Evolutionary conservation across 352 stramenopile species (phyloP), one percentile per base, ranked within the genome.

Genomic region (Globisporangium okanoganense): DNA sequence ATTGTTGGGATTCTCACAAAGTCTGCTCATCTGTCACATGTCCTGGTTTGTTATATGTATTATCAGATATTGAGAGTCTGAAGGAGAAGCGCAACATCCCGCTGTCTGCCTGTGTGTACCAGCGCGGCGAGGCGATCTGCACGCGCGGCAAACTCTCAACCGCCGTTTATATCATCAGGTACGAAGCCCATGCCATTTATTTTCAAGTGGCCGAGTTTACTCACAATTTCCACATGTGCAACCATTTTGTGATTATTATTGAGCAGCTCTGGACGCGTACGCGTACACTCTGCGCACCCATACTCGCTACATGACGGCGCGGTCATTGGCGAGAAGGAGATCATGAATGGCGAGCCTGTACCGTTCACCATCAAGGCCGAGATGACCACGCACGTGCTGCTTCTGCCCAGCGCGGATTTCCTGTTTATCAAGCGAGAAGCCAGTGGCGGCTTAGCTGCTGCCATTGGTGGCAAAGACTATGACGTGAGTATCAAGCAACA

Each of bases 101-200:
- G 36, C 53, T 95, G 6, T 90, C 90, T 38, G 85, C 83, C 2
- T 82, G 85, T 2, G 76, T 87, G 54, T 94, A 83, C 49, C 69
- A 70, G 6, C 73, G 74, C 44, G 78, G 82, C 6, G 72, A 91
- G 58, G 69, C 71, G n/a, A 82, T 94, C 31, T 82, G 79, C 49
- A 79, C 75, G 14, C 78, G 85, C 25, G 85, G 85, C 44, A 73
- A 78, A 27, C 64, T 90, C 5, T 77, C 85, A 1, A 83, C 71
- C 2, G 85, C 79, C 14, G 78, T 92, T n/a, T 92, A 89, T 49
- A 92, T 94, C 51, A 80, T 94, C 62, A 80, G 73, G 85, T 94
- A 71, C 41, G 66, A n/a, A n/a, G n/a, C n/a, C n/a, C n/a, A 56
- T 61, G 24, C 5, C 14, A n/a, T 59, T n/a, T 38, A 12, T 55